These are phyloP conservation scores for Rhizophagus sp. DNA, from an alignment of 192 early-diverging fungal species.

Conservation along the genomic window DNA sequence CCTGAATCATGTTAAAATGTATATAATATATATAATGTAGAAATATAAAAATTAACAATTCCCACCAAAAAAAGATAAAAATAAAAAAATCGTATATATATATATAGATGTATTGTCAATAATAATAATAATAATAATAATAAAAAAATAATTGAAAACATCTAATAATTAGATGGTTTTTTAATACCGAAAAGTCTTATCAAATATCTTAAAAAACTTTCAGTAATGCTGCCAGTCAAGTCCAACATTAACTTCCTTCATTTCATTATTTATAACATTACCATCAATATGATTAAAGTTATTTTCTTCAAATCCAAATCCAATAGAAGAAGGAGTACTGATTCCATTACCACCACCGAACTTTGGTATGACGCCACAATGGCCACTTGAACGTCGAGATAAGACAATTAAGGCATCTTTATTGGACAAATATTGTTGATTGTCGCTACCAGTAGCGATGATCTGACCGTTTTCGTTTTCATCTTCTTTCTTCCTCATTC, in stretches of 20 bases:
- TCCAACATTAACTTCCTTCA: not conserved
- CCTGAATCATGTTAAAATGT: not conserved
- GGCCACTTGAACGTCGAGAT: not conserved
- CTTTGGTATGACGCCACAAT: not conserved
- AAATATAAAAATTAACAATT: too few species aligned
- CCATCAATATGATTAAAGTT: not conserved
- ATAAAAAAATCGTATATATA: too few species aligned
- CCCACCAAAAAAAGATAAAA: too few species aligned
- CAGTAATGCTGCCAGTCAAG: not conserved
- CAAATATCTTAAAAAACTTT: not conserved
- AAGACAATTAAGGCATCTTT: not conserved
- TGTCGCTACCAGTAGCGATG: not conserved
- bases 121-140: too few species aligned
- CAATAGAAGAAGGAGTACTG: not conserved
- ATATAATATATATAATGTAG: too few species aligned
- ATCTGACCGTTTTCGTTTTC: not conserved
- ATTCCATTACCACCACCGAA: not conserved
- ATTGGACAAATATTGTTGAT: not conserved
- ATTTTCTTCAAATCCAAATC: not conserved
- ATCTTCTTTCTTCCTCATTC: slow-evolving; percentile 1
- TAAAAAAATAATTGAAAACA: too few species aligned
- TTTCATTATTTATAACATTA: not conserved
- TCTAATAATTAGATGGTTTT: too few species aligned
- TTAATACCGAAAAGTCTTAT: too few species aligned
- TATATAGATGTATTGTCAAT: too few species aligned